These are phyloP conservation scores for Plantago ovata DNA, from an alignment of 257 asterid genomes.

Conservation along the genomic window DNA sequence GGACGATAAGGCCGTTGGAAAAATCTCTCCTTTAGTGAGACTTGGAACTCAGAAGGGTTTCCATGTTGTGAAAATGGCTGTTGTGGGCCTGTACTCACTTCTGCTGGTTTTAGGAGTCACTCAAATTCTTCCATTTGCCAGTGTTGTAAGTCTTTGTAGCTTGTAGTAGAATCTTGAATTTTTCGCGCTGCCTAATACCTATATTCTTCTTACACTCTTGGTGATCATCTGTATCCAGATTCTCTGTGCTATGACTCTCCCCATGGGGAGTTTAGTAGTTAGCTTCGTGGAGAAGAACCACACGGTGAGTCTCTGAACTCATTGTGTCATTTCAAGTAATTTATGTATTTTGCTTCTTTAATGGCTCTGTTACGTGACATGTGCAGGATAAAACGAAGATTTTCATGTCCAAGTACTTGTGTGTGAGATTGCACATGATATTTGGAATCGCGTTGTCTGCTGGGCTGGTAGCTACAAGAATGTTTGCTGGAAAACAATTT, in stretches of 20 bases:
- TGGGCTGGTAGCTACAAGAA: background rate
- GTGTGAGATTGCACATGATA: background rate
- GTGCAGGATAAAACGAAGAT: slow-evolving; percentile 1
- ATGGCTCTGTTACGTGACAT: background rate
- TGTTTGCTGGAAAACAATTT: too few relatives aligned
- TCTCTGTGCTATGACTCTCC: slow-evolving; percentile 47
- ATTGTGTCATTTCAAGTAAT: too few relatives aligned
- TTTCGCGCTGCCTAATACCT: background rate
- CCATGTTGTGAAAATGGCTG: slow-evolving; percentile 38
- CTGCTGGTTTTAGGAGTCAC: slow-evolving; percentile 34
- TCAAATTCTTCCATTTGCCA: slow-evolving; percentile 46
- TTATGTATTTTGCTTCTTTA: too few relatives aligned
- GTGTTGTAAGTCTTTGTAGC: slow-evolving; percentile 33
- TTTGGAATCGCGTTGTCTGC: background rate
- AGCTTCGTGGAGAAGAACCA: slow-evolving; percentile 42
- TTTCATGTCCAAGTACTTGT: background rate
- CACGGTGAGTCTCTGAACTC: slow-evolving; percentile 24
- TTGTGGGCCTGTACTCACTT: slow-evolving; percentile 38
- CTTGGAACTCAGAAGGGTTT: slow-evolving; percentile 48
- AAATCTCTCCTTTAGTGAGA: slow-evolving; percentile 66
- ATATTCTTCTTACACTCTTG: too few relatives aligned
- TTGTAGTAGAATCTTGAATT: background rate
- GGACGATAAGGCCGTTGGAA: slow-evolving; percentile 59
- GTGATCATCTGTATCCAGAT: slow-evolving; percentile 31
- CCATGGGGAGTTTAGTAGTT: slow-evolving; percentile 39